Evolutionary conservation across 345 rosid species (phyloP), one percentile per base, ranked within the genome.

Genomic region (Toxicodendron radicans): DNA sequence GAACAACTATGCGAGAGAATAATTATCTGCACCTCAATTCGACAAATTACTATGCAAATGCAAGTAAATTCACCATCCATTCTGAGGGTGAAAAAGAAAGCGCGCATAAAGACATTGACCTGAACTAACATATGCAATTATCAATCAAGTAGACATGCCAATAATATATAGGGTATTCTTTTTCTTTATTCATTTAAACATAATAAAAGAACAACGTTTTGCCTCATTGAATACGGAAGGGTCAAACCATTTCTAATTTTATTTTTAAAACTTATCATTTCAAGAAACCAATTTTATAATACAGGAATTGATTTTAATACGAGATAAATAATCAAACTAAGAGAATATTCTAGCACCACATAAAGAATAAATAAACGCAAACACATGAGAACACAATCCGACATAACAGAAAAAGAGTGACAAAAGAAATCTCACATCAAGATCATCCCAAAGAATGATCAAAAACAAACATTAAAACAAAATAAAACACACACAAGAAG

Each of bases 351-450:
- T 49, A 48, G 49, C 30, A 21, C 45, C 43, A 4, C 54, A 65
- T 43, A 21, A 62, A 21, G 41, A 23, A 66, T 4, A 12, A 45
- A 35, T 1, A 27, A 3, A 49, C 21, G 16, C 20, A 41, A 17
- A 49, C 9, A 17, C 57, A 51, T 51, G 54, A 51, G 9, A 38
- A 38, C 1, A 45, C 5, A 69, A 54, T 20, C 62, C 33, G 35
- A 32, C 21, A 18, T 48, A 53, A 53, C 49, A 64, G 52, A 38
- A 16, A 35, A 32, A 54, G 45, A 38, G n/a, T 61, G 52, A 73
- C 58, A 32, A 30, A 24, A 30, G 33, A 49, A 61, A 79, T 65
- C 78, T 35, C 56, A 64, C 71, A 74, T 20, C 54, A 64, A 64
- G 38, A 70, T 51, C 17, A 58, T 56, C 30, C 27, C 5, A 58